Evolutionary conservation across 305 asterid genomes (phyloP).

Genomic region (Fraxinus angustifolia): DNA sequence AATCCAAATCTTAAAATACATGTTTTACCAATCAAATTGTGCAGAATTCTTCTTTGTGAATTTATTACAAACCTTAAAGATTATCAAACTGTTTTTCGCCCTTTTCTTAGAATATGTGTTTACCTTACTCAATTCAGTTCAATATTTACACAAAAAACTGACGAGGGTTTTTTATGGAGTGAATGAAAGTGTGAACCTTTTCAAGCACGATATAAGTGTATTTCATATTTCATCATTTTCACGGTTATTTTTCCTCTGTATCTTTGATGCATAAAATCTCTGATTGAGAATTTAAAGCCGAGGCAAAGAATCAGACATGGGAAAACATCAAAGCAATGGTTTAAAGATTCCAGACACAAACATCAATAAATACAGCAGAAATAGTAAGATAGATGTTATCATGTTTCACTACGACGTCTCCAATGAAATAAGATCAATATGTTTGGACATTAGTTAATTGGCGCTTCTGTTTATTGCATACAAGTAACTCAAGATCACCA

Average conservation of each 20-base stretch:
- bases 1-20: not conserved
- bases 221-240: not conserved
- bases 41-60: not conserved
- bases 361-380: not conserved
- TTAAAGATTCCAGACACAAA: not conserved
- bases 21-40: not conserved
- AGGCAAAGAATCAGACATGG: not conserved
- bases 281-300: not conserved
- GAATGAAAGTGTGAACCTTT: not conserved
- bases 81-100: not conserved
- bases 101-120: not conserved
- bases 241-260: not conserved
- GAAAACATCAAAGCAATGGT: not conserved
- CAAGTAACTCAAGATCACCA: slow-evolving; percentile 50
- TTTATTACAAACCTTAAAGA: not conserved
- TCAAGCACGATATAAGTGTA: not conserved
- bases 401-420: not conserved
- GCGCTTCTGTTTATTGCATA: slow-evolving; percentile 42
- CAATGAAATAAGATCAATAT: not conserved
- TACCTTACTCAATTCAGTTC: not conserved
- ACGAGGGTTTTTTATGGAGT: not conserved
- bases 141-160: not conserved
- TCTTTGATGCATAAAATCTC: not conserved
- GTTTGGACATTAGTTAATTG: not conserved
- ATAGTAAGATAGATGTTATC: not conserved